Evolutionary conservation across 805 yeast species (phyloP).

Genomic region (Yarrowia porcina): DNA sequence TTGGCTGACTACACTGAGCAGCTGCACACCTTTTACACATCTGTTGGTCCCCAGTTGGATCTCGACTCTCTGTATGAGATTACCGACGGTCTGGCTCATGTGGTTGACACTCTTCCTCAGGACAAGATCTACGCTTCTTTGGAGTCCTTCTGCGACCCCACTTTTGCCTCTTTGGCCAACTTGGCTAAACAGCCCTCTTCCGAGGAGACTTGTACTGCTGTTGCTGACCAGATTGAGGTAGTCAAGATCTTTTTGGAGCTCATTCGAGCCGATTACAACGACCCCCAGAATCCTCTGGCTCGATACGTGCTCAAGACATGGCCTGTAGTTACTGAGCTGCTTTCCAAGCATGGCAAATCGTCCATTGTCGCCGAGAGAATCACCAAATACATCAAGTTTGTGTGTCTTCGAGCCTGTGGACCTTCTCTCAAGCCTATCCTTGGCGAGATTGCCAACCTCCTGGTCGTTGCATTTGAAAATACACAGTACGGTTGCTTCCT

Average conservation of each 20-base stretch:
- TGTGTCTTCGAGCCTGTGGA: conserved; percentile 57
- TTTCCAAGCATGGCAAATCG: conserved; percentile 56
- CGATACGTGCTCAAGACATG: conserved; percentile 52
- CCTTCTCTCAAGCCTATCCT: conserved; percentile 57
- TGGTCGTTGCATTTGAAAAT: conserved; percentile 65
- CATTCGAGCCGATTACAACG: conserved; percentile 45
- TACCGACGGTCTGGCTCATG: conserved; percentile 85
- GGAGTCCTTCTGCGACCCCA: conserved; percentile 64
- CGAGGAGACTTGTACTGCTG: conserved; percentile 44
- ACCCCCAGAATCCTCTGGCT: conserved; percentile 49
- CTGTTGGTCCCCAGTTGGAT: conserved; percentile 54
- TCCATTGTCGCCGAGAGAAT: conserved; percentile 69
- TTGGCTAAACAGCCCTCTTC: conserved; percentile 34
- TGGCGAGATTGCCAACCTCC: conserved; percentile 59
- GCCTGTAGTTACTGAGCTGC: conserved; percentile 52
- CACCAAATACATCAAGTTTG: conserved; percentile 61
- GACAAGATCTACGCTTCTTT: conserved; percentile 53
- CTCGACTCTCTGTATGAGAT: conserved; percentile 69
- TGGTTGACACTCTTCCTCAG: conserved; percentile 56
- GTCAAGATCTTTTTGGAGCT: conserved; percentile 58
- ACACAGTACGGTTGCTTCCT: conserved; percentile 77
- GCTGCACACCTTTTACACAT: conserved; percentile 67
- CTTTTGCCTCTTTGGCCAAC: conserved; percentile 43
- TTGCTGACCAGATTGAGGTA: conserved; percentile 74
- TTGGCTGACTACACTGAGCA: conserved; percentile 69